Conservation (phyloP, 1,284 basidiomycete species). For the Cryptococcus deneoformans region DNA sequence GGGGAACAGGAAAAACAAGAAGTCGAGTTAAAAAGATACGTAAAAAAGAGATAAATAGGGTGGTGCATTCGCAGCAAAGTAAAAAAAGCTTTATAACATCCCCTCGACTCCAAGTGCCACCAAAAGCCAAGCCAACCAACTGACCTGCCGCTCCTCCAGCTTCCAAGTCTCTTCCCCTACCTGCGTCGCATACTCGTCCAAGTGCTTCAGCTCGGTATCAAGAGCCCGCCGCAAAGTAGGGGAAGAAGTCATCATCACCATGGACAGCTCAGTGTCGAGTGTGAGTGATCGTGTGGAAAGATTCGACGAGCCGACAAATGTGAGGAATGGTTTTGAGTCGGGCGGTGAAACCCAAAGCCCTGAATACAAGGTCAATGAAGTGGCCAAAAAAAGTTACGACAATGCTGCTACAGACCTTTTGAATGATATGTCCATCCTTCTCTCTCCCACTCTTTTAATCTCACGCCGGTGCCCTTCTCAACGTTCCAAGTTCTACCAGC, state of each 20-base stretch:
- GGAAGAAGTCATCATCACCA: constrained; percentile 72
- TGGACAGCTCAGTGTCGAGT: constrained; percentile 90
- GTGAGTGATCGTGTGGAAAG: constrained; percentile 87
- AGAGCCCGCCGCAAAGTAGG: constrained; percentile 47
- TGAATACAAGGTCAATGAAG: constrained; percentile 37
- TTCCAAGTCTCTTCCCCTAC: constrained; percentile 54
- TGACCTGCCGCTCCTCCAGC: constrained; percentile 61
- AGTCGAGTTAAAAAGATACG: no score
- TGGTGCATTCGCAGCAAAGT: background rate
- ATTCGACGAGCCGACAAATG: constrained; percentile 94
- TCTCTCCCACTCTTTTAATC: constrained; percentile 81
- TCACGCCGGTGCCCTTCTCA: constrained; percentile 55
- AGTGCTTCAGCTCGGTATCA: constrained; percentile 50
- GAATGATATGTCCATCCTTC: constrained; percentile 98
- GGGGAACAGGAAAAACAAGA: no score
- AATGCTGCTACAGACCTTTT: constrained; percentile 63
- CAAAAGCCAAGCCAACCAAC: constrained; percentile 64
- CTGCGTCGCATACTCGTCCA: constrained; percentile 50
- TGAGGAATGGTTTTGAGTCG: constrained; percentile 60
- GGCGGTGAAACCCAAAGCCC: constrained; percentile 75
- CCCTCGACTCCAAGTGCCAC: constrained; percentile 53
- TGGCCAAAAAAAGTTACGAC: background rate
- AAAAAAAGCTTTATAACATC: constrained; percentile 35
- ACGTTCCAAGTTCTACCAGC: constrained; percentile 56
- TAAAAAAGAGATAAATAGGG: background rate